Evolutionary conservation across 164 flowering plant species (phyloP), one percentile per base, ranked within the genome.

Genomic region (Echeveria elegans): DNA sequence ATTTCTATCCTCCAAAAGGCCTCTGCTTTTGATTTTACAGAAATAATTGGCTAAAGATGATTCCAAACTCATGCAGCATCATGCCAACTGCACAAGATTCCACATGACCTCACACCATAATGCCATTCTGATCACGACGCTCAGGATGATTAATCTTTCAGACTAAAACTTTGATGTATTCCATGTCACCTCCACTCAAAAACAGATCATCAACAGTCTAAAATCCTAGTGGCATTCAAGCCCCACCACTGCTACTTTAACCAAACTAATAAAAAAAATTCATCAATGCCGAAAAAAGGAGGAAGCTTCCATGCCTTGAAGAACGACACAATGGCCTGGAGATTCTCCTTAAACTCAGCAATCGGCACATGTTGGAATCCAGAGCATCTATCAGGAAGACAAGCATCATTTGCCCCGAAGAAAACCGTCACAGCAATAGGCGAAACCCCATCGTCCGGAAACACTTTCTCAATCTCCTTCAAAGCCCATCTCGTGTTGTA

Each of bases 341-440:
- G 92, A 72, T 89, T 91, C 21, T 79, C 76, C 77, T 75, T 81
- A 81, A 83, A 91, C 70, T 91, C 96, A 40, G 70, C 69, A 12
- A 88, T 41, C 1, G 92, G 90, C 68, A 89, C 97, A 76, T 92
- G 92, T 40, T 85, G 94, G 66, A 82, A 88, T 23, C 73, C 86
- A 34, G 82, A 65, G 76, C 64, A 73, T 69, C 92, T 68, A 66
- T 88, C 92, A 1, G 87, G 83, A 67, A 89, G 81, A 31, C 74
- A 78, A 43, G 96, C 92, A 67, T 92, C 97, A 56, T 89, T 92
- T 0, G 97, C 96, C 5, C 96, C 94, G 64, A 92, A 89, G 77
- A 92, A 92, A 19, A 89, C 81, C 28, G 91, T 88, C 59, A 86
- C 82, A 0, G 89, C 92, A 41, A 82, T 8, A 14, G 90, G 83